phyloP scores from a whole-genome alignment of 192 early-diverging fungal genomes.

The Coemansia sp. region DNA sequence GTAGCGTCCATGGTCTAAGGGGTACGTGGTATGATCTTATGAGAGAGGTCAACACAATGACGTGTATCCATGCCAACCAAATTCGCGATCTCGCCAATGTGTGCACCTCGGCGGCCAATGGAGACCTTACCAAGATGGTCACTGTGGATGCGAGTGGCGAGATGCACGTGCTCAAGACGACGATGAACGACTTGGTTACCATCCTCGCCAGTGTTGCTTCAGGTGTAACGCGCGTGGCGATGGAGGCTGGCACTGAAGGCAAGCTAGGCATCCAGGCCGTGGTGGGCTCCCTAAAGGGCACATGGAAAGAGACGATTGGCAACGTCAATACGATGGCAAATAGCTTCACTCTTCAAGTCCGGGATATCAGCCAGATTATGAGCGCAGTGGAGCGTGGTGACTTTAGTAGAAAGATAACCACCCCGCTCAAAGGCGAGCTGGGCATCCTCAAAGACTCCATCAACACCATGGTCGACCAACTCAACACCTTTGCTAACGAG shows the following conservation, averaged over 20 bases:
- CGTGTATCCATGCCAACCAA: slow-evolving; percentile 67
- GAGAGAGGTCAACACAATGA: slow-evolving; percentile 66
- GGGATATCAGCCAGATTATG: slow-evolving; percentile 67
- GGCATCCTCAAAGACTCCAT: slow-evolving; percentile 69
- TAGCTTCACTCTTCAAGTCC: slow-evolving; percentile 72
- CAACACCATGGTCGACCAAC: slow-evolving; percentile 73
- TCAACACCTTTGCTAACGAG: slow-evolving; percentile 61
- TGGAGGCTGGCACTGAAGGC: slow-evolving; percentile 47
- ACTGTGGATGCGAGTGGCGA: slow-evolving; percentile 64
- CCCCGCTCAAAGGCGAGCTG: slow-evolving; percentile 71
- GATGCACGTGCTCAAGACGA: slow-evolving; percentile 66
- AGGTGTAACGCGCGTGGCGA: slow-evolving; percentile 62
- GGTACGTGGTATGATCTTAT: slow-evolving; percentile 72
- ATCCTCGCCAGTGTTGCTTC: slow-evolving; percentile 59
- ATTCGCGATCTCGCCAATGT: slow-evolving; percentile 67
- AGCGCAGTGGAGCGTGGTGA: slow-evolving; percentile 70
- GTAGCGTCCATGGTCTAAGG: slow-evolving; percentile 59
- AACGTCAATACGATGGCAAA: slow-evolving; percentile 72
- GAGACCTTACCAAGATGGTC: slow-evolving; percentile 63
- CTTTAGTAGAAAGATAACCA: slow-evolving; percentile 64
- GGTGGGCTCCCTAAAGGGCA: slow-evolving; percentile 60
- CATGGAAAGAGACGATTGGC: slow-evolving; percentile 69
- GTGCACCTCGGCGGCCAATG: slow-evolving; percentile 64
- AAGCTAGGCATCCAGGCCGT: slow-evolving; percentile 12
- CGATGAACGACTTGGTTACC: slow-evolving; percentile 68